Conservation (phyloP, 805 yeast genomes). For the Kazachstania taianensis region DNA sequence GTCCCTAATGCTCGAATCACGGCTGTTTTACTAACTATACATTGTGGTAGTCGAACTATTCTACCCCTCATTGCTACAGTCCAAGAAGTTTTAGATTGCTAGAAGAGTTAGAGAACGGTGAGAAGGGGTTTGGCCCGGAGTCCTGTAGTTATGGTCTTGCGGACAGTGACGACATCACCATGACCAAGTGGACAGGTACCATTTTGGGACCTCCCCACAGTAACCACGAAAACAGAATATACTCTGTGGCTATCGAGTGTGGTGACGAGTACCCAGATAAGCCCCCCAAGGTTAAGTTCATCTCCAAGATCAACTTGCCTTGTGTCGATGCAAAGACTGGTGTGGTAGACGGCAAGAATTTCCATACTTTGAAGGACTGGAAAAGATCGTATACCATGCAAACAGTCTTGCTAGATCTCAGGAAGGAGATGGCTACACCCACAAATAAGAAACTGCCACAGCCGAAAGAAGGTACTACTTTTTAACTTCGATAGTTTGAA, state of each 20-base stretch:
- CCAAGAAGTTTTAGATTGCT: constrained; percentile 92
- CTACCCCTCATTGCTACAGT: constrained; percentile 10
- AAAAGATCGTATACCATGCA: constrained; percentile 88
- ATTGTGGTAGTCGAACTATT: background rate
- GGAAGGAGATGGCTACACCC: constrained; percentile 83
- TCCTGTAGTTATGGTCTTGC: constrained; percentile 91
- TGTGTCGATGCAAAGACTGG: constrained; percentile 69
- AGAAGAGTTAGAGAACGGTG: constrained; percentile 97
- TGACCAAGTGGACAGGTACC: constrained; percentile 97
- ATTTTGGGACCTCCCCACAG: constrained; percentile 94
- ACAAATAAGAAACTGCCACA: constrained; percentile 77
- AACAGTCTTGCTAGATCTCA: constrained; percentile 74
- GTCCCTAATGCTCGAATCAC: no score
- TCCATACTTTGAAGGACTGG: constrained; percentile 74
- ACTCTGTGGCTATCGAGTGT: constrained; percentile 70
- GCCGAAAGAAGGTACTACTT: constrained; percentile 82
- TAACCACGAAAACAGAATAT: constrained; percentile 86
- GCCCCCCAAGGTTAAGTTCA: constrained; percentile 77
- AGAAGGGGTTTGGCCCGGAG: constrained; percentile 94
- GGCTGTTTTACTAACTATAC: constrained; percentile 1
- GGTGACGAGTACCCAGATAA: constrained; percentile 77
- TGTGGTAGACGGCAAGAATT: constrained; percentile 39
- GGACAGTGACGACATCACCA: constrained; percentile 80
- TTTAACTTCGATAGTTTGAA: no score
- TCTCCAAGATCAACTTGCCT: constrained; percentile 80